phyloP scores from a whole-genome alignment of 441 rosid species.

The Erodium trifolium region DNA sequence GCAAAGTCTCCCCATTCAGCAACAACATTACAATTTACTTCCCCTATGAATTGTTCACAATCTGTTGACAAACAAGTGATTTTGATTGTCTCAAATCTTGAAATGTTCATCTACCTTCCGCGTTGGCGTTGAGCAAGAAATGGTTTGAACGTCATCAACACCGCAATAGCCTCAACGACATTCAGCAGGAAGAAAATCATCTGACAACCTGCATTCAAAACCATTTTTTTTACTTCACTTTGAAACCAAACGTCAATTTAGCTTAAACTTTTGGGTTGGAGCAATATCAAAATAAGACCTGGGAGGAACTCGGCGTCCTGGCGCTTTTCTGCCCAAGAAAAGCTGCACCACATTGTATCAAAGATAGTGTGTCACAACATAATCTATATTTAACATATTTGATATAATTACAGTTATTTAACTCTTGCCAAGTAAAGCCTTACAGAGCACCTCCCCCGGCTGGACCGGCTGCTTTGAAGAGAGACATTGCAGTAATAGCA shows the following conservation, averaged over 20 bases:
- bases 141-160: constrained; percentile 55
- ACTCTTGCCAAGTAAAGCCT: neutral
- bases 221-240: too few species aligned
- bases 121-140: constrained; percentile 29
- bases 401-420: neutral
- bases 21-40: too few species aligned
- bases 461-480: constrained; percentile 19
- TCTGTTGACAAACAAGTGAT: too few species aligned
- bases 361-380: neutral
- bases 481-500: constrained; percentile 19
- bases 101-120: too few species aligned
- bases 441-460: constrained; percentile 16
- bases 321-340: constrained; percentile 3
- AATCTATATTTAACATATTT: too few species aligned
- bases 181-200: constrained; percentile 56
- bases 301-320: neutral
- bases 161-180: constrained; percentile 36
- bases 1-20: too few species aligned
- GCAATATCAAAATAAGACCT: neutral
- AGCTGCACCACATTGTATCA: neutral
- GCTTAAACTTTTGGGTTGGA: too few species aligned
- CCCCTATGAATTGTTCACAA: too few species aligned
- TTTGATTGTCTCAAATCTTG: too few species aligned
- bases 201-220: constrained; percentile 38
- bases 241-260: too few species aligned